Percentiles rank a stretch among this genome's conserved stretches.
Conservation (phyloP, 2,329 filamentous ascomycete genomes). For the Neoascochyta sp. region DNA sequence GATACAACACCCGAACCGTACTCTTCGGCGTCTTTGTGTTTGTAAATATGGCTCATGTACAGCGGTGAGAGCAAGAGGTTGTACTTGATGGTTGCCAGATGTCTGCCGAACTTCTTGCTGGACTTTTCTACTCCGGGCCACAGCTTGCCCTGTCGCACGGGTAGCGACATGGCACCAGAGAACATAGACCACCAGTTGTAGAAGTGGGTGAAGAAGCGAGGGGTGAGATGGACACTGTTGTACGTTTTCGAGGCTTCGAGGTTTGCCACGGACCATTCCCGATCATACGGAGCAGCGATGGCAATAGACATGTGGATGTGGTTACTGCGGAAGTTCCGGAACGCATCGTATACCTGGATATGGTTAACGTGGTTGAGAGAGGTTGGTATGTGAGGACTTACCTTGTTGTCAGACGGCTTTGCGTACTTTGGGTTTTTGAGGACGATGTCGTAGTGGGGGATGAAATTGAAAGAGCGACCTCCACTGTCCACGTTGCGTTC, state of each 20-base stretch:
- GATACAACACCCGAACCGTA: conserved; percentile 74
- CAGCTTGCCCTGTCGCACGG: conserved; percentile 83
- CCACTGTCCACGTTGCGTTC: conserved; percentile 74
- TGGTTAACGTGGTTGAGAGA: conserved; percentile 13
- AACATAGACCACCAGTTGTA: conserved; percentile 98
- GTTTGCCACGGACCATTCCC: conserved; percentile 78
- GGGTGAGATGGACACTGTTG: conserved; percentile 91
- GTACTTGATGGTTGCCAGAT: conserved; percentile 98
- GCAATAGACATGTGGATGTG: conserved; percentile 95
- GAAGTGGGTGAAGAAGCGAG: conserved; percentile 97
- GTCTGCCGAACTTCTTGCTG: conserved; percentile 96
- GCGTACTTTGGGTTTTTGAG: conserved; percentile 76
- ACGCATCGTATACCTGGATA: conserved; percentile 75
- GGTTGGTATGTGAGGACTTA: conserved; percentile 4
- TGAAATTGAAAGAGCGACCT: conserved; percentile 79
- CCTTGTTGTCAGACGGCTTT: conserved; percentile 52
- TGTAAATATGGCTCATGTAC: conserved; percentile 96
- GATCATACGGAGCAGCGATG: conserved; percentile 78
- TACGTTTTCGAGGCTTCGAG: conserved; percentile 80
- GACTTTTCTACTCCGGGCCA: conserved; percentile 94
- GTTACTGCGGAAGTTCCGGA: conserved; percentile 90
- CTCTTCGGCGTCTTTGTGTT: conserved; percentile 93
- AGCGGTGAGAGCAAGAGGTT: conserved; percentile 86
- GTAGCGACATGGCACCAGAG: conserved; percentile 88
- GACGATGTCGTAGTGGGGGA: conserved; percentile 86